Percentiles rank a stretch among this genome's conserved stretches.
phyloP scores from a whole-genome alignment of 2,329 filamentous ascomycete genomes.

The Teratosphaeria gauchensis region DNA sequence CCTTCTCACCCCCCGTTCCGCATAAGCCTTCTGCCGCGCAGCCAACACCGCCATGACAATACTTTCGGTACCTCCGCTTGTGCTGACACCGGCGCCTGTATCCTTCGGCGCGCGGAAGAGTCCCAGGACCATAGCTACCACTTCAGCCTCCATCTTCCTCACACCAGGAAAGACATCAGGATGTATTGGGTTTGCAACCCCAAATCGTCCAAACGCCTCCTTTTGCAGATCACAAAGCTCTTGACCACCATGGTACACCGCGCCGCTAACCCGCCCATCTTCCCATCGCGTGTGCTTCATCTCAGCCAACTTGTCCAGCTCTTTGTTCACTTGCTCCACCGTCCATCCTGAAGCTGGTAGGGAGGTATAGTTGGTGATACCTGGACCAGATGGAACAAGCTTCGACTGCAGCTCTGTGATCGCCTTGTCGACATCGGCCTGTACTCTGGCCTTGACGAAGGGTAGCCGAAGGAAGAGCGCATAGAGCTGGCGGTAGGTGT shows the following conservation, averaged over 20 bases:
- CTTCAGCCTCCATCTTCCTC: constrained; percentile 97
- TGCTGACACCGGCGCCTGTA: constrained; percentile 73
- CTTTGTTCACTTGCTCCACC: constrained; percentile 65
- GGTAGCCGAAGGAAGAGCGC: constrained; percentile 78
- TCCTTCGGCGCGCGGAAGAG: constrained; percentile 73
- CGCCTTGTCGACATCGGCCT: constrained; percentile 72
- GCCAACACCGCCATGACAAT: constrained; percentile 92
- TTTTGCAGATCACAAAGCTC: constrained; percentile 75
- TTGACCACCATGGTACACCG: constrained; percentile 89
- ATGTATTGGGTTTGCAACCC: constrained; percentile 92
- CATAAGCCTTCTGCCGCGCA: constrained; percentile 78
- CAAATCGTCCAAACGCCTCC: constrained; percentile 88
- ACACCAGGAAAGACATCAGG: constrained; percentile 97
- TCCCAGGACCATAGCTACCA: constrained; percentile 76
- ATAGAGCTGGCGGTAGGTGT: constrained; percentile 64
- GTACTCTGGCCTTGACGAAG: constrained; percentile 75
- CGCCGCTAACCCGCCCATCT: constrained; percentile 85
- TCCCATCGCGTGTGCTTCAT: constrained; percentile 98
- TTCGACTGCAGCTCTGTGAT: constrained; percentile 74
- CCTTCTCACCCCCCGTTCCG: constrained; percentile 77
- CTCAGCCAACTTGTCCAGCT: constrained; percentile 66
- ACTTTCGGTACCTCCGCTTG: constrained; percentile 87
- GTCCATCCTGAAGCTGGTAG: constrained; percentile 79
- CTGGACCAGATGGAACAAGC: constrained; percentile 64
- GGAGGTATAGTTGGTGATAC: constrained; percentile 60